These are phyloP conservation scores for Ramaria rubella DNA, from an alignment of 768 basidiomycete species.

Conservation along the genomic window DNA sequence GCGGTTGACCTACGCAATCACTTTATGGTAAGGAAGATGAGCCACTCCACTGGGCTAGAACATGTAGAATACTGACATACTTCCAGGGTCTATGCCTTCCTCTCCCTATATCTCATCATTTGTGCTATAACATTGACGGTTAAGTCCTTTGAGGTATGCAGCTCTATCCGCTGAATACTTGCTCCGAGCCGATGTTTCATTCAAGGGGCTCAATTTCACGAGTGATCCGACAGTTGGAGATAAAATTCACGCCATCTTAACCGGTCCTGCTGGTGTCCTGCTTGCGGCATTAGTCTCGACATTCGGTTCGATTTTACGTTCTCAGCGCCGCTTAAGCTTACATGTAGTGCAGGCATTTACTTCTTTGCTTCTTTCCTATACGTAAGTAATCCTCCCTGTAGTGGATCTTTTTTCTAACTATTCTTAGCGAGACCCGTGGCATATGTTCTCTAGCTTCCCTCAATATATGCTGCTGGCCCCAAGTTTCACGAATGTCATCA, in stretches of 20 bases:
- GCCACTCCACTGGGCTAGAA: background rate
- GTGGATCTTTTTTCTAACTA: background rate
- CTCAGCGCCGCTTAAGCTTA: conserved; percentile 14
- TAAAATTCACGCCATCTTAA: conserved; percentile 58
- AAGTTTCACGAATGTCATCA: conserved; percentile 90
- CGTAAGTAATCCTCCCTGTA: conserved; percentile 38
- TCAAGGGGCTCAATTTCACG: conserved; percentile 18
- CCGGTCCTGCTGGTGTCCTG: conserved; percentile 69
- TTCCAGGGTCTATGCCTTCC: conserved; percentile 71
- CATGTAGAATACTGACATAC: background rate
- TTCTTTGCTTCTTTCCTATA: conserved; percentile 79
- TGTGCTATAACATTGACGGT: conserved; percentile 83
- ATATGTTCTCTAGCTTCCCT: conserved; percentile 91
- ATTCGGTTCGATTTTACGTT: conserved; percentile 47
- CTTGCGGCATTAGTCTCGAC: conserved; percentile 86
- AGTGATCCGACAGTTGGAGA: conserved; percentile 29
- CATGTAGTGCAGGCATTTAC: conserved; percentile 58
- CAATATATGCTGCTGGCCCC: conserved; percentile 89
- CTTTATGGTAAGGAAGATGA: conserved; percentile 51
- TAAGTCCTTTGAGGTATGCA: conserved; percentile 64
- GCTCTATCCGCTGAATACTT: background rate
- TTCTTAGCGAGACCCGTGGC: conserved; percentile 87
- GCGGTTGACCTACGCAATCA: conserved; percentile 58
- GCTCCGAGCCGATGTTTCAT: background rate
- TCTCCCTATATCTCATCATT: conserved; percentile 77